Base-by-base conservation (phyloP, 139 green algal genomes). In the Chlamydomonas asymmetrica region DNA sequence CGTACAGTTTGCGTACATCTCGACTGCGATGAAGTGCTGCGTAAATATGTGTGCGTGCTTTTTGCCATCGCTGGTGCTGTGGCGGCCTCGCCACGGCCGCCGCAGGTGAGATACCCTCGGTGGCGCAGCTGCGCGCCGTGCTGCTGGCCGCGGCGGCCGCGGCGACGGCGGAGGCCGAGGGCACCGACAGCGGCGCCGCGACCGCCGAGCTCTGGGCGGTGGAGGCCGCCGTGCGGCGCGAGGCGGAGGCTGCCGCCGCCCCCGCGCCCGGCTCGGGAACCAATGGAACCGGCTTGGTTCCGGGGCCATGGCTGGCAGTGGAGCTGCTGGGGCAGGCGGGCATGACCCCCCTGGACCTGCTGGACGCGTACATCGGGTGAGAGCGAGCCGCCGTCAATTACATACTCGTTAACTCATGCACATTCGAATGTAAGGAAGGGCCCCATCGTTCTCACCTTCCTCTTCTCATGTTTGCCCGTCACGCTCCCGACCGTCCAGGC, bases 121-220 rank as follows among this genome's bases (percentile, higher is more conserved):
- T 39, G n/a, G 40, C 2, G n/a, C 29, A 76, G 40, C 43, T 76
- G 56, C 56, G 56, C 34, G 41, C n/a, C 6, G n/a, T 76, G 70
- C 70, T 76, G 70, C 48, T 57, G 57, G 70, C 66, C 56, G 70
- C 70, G 70, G 70, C 70, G 5, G 31, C 67, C 56, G 70, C 70
- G 40, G 70, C 57, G 70, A 48, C 41, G 38, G 54, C 6, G 20
- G 32, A 5, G 4, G 35, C 22, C 20, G 37, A 8, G 25, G 45
- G 45, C 45, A 52, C 13, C 18, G 23, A n/a, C 63, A n/a, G 39
- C 63, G 10, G 4, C 63, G 27, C 27, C 56, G 39, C 35, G 10
- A 54, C 10, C 23, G 35, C 40, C 34, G 40, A 54, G 7, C 38
- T 76, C 56, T 22, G 40, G 54, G 56, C 45, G 29, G 57, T 61